These are phyloP conservation scores for Poa pratensis DNA, from an alignment of 176 grass and related monocot genomes.

Conservation along the genomic window DNA sequence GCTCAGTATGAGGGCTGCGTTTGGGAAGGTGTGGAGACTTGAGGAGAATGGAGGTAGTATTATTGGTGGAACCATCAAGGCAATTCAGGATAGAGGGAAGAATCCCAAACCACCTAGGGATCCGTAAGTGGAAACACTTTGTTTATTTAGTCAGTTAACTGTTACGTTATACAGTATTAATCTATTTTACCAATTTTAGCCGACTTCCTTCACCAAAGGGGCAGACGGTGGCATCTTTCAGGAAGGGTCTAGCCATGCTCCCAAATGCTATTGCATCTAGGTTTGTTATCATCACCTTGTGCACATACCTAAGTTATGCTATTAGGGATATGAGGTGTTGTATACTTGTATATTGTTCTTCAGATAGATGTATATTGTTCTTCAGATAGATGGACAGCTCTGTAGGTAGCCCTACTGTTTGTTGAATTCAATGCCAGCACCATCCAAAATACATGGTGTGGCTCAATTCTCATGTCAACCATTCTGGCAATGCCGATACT, in stretches of 20 bases:
- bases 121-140: conserved; percentile 57
- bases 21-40: conserved; percentile 87
- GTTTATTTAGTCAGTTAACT: conserved; percentile 1
- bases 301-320: neutral
- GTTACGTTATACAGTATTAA: conserved; percentile 17
- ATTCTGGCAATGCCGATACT: neutral
- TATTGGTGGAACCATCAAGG: conserved; percentile 92
- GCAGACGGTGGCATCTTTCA: conserved; percentile 96
- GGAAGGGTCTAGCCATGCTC: conserved; percentile 86
- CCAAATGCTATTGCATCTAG: conserved; percentile 88
- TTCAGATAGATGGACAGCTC: neutral
- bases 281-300: conserved; percentile 48
- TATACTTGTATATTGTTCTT: neutral
- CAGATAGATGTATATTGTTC: neutral
- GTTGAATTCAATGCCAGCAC: neutral
- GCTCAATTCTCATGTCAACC: neutral
- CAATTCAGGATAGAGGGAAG: conserved; percentile 79
- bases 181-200: conserved; percentile 40
- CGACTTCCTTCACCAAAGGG: conserved; percentile 83
- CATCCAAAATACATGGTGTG: neutral
- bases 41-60: conserved; percentile 85
- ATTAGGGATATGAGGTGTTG: neutral
- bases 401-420: conserved; percentile 1
- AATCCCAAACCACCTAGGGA: conserved; percentile 68
- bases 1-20: conserved; percentile 97